Conservation (phyloP, 2,329 filamentous ascomycete genomes). For the Seiridium unicorne region DNA sequence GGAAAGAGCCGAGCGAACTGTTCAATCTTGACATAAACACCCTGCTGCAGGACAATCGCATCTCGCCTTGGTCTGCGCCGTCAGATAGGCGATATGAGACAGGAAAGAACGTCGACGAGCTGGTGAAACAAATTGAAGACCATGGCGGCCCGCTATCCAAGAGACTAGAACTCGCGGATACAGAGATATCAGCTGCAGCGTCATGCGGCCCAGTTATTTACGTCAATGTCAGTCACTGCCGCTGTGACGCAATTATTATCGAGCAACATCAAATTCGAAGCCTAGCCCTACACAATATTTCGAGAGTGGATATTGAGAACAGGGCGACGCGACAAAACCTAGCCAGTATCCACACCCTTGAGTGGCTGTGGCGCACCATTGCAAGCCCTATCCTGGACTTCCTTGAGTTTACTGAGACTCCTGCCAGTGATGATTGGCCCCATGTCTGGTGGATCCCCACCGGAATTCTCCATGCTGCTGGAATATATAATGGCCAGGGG, state of each 20-base stretch:
- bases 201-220: background rate
- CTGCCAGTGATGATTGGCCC: background rate
- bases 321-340: background rate
- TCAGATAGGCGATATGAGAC: background rate
- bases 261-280: background rate
- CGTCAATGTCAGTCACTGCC: background rate
- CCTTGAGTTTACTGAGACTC: background rate
- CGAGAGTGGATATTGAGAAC: background rate
- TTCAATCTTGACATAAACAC: background rate
- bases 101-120: background rate
- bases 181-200: background rate
- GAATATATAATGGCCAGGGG: background rate
- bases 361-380: background rate
- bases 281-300: background rate
- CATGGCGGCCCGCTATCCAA: background rate
- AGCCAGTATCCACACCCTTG: background rate
- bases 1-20: background rate
- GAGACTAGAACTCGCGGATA: background rate
- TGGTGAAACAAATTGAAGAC: background rate
- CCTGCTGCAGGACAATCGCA: background rate
- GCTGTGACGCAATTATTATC: background rate
- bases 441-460: background rate
- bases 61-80: too few relatives aligned
- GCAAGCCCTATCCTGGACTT: background rate
- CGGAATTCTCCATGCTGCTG: background rate